A percentile compares a stretch with the other conserved stretches of the same genome.
These are phyloP conservation scores for Amphirosellinia nigrospora DNA, from an alignment of 495 filamentous ascomycete species.

Conservation along the genomic window DNA sequence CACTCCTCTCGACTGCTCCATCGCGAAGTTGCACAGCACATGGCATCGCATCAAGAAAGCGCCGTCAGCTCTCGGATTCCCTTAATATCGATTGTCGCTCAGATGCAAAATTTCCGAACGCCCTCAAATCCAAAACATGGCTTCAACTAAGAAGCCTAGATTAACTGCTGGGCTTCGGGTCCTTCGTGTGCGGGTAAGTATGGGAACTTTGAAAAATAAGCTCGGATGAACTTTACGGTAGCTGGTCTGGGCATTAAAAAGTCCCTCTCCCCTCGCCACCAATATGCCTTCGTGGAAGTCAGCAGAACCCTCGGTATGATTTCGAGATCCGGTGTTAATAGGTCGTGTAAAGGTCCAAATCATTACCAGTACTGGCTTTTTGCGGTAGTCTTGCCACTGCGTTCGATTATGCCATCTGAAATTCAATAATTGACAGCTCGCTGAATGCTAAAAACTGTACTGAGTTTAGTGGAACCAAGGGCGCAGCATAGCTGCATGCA, in stretches of 20 bases:
- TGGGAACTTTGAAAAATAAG: slow-evolving; percentile 8
- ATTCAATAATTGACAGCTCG: background rate
- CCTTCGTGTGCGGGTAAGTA: background rate
- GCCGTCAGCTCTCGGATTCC: background rate
- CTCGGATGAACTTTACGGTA: slow-evolving; percentile 18
- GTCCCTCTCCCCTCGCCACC: background rate
- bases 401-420: background rate
- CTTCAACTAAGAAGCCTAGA: background rate
- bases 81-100: background rate
- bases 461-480: background rate
- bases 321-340: background rate
- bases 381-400: background rate
- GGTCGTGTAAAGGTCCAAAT: background rate
- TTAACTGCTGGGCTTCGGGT: background rate
- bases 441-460: background rate
- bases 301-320: background rate
- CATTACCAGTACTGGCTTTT: background rate
- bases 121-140: background rate
- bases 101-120: background rate
- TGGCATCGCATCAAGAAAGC: background rate
- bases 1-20: background rate
- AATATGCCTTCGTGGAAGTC: background rate
- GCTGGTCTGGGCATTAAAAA: background rate
- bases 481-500: slow-evolving; percentile 10
- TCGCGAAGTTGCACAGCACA: background rate